These are phyloP conservation scores for Panaeolus papilionaceus DNA, from an alignment of 768 basidiomycete species.

Conservation along the genomic window DNA sequence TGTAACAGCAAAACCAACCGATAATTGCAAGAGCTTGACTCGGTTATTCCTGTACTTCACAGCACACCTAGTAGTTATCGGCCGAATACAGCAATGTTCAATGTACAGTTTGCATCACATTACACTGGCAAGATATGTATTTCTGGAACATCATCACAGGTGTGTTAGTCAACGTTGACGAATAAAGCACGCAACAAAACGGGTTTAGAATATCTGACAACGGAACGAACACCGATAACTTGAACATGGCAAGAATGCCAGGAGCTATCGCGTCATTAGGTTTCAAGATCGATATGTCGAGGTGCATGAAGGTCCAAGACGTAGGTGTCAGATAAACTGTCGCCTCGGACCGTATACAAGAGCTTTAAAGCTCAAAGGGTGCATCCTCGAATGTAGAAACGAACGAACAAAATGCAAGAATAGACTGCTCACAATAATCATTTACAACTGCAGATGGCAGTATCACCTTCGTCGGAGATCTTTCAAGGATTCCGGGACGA, in stretches of 20 bases:
- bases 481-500: slow-evolving; percentile 33
- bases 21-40: no score
- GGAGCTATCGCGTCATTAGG: slow-evolving; percentile 54
- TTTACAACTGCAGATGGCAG: background rate
- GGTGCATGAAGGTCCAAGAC: slow-evolving; percentile 44
- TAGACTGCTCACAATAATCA: slow-evolving; percentile 9
- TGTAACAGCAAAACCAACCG: no score
- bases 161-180: background rate
- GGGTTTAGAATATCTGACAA: slow-evolving; percentile 53
- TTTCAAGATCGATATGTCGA: slow-evolving; percentile 60
- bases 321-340: slow-evolving; percentile 27
- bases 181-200: background rate
- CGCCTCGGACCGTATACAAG: slow-evolving; percentile 15
- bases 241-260: slow-evolving; percentile 24
- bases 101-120: background rate
- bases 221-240: slow-evolving; percentile 69
- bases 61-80: no score
- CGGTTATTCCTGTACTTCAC: no score
- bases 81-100: background rate
- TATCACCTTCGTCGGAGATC: slow-evolving; percentile 22
- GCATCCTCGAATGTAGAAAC: slow-evolving; percentile 20
- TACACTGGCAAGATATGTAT: background rate
- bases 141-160: background rate
- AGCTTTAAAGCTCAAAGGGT: background rate
- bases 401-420: slow-evolving; percentile 14